These are phyloP conservation scores for Akanthomyces lecanii DNA, from an alignment of 2,329 filamentous ascomycete genomes.

Conservation along the genomic window DNA sequence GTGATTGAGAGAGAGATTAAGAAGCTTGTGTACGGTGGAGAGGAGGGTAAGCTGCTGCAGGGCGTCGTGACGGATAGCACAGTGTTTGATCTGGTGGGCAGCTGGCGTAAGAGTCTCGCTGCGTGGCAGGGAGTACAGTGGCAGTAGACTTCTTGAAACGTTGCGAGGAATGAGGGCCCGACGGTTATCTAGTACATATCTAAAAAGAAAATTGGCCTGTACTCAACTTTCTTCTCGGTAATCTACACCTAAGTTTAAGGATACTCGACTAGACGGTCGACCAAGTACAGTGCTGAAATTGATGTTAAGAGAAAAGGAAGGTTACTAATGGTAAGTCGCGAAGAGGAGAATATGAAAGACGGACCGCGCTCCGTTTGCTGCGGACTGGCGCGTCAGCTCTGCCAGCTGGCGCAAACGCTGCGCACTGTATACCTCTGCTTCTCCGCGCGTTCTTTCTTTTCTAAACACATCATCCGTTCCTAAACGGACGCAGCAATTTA, in stretches of 20 bases:
- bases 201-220: too few species aligned
- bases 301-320: too few species aligned
- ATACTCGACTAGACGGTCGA: too few species aligned
- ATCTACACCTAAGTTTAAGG: too few species aligned
- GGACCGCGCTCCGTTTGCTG: background rate
- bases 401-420: conserved; percentile 9
- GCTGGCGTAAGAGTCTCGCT: conserved; percentile 32
- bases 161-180: background rate
- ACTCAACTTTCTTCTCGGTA: too few species aligned
- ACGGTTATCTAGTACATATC: background rate
- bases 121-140: conserved; percentile 27
- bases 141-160: background rate
- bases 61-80: conserved; percentile 26
- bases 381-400: background rate
- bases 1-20: conserved; percentile 27
- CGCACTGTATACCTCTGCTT: background rate
- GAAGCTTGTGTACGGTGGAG: conserved; percentile 28
- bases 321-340: too few species aligned
- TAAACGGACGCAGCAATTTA: too few species aligned
- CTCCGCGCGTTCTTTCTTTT: too few species aligned
- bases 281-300: too few species aligned
- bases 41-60: conserved; percentile 19
- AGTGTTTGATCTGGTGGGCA: conserved; percentile 28
- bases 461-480: too few species aligned
- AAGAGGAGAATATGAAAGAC: too few species aligned